phyloP scores from a whole-genome alignment of 202 grass and related monocot genomes.

The Sporobolus alterniflorus region DNA sequence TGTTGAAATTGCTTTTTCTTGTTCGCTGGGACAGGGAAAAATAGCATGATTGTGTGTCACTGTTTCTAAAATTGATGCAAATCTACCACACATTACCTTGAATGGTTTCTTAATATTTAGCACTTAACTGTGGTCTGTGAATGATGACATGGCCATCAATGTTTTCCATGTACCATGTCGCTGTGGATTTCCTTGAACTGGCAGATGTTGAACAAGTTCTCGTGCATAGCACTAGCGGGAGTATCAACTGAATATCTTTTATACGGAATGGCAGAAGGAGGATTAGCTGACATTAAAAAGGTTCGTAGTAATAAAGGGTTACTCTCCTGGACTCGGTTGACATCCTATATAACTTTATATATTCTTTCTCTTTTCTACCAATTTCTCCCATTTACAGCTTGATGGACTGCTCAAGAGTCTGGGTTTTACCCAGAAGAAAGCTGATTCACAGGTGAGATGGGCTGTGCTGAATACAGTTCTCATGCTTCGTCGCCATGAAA shows the following conservation, averaged over 20 bases:
- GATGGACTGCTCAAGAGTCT: constrained; percentile 80
- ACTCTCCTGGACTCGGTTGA: not conserved
- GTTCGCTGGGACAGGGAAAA: too few relatives aligned
- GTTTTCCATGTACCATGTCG: too few relatives aligned
- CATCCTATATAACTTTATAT: not conserved
- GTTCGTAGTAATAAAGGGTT: constrained; percentile 22
- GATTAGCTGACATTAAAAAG: constrained; percentile 70
- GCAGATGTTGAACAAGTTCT: too few relatives aligned
- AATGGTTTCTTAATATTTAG: too few relatives aligned
- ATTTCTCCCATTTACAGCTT: constrained; percentile 38
- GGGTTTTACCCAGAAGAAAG: constrained; percentile 88
- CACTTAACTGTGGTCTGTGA: too few relatives aligned
- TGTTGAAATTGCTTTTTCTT: too few relatives aligned
- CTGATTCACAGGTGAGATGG: constrained; percentile 91
- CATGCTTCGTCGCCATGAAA: constrained; percentile 79
- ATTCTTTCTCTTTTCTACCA: too few relatives aligned
- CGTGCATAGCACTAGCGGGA: constrained; percentile 52
- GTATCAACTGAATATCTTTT: constrained; percentile 79
- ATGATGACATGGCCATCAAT: too few relatives aligned
- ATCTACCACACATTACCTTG: too few relatives aligned
- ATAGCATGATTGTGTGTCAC: too few relatives aligned
- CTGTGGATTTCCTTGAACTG: not conserved
- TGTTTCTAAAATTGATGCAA: too few relatives aligned
- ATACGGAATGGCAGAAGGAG: constrained; percentile 82
- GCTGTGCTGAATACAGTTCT: constrained; percentile 84